phyloP scores from a whole-genome alignment of 306 rosid genomes.

The Hylodesmum podocarpum region DNA sequence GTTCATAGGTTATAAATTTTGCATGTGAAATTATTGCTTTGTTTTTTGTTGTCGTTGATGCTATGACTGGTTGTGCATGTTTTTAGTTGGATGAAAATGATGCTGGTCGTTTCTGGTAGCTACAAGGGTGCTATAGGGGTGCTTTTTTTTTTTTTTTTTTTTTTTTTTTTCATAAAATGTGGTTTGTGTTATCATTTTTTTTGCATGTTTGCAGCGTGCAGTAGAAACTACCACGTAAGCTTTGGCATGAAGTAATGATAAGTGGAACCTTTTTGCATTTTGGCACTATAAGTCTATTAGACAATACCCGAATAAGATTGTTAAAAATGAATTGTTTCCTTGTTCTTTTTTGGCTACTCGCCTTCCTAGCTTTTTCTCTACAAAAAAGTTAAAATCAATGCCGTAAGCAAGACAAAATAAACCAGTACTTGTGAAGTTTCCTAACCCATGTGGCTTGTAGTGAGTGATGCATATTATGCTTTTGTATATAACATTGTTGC shows the following conservation, averaged over 20 bases:
- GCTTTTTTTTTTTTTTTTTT: background rate
- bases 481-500: background rate
- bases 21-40: slow-evolving; percentile 25
- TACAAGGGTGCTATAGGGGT: slow-evolving; percentile 26
- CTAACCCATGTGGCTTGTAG: background rate
- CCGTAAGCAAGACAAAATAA: background rate
- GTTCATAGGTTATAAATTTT: background rate
- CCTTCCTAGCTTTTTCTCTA: background rate
- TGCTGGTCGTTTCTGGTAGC: slow-evolving; percentile 26
- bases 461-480: slow-evolving; percentile 8
- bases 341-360: background rate
- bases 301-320: background rate
- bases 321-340: background rate
- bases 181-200: background rate
- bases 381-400: slow-evolving; percentile 16
- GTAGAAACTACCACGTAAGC: background rate
- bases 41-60: slow-evolving; percentile 30
- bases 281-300: background rate
- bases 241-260: slow-evolving; percentile 16
- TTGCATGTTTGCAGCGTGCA: background rate
- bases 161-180: background rate
- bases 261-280: background rate
- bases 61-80: background rate
- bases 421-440: slow-evolving; percentile 11
- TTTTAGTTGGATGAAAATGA: slow-evolving; percentile 33